Conservation (phyloP, 371 early-diverging fungal species). For the Mortierella sp. region DNA sequence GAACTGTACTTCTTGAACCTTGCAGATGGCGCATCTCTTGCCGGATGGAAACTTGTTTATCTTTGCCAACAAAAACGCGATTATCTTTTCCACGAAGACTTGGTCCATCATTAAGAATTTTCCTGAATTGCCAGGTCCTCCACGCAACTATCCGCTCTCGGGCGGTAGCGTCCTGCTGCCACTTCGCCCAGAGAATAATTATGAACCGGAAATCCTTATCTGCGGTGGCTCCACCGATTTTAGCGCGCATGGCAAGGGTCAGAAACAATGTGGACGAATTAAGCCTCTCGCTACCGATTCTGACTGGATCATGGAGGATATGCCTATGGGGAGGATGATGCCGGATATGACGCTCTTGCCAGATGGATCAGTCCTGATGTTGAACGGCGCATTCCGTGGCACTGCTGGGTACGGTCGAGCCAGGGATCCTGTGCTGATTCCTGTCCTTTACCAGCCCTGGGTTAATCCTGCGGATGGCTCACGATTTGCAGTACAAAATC, state of each 20-base stretch:
- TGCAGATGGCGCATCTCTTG: constrained; percentile 56
- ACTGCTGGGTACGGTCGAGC: constrained; percentile 59
- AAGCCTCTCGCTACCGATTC: constrained; percentile 33
- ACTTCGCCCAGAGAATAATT: constrained; percentile 56
- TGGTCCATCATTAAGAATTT: constrained; percentile 58
- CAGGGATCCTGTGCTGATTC: constrained; percentile 50
- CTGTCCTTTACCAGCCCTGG: constrained; percentile 59
- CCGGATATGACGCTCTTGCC: constrained; percentile 56
- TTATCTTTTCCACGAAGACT: constrained; percentile 63
- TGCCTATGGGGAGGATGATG: constrained; percentile 62
- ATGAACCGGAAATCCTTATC: constrained; percentile 56
- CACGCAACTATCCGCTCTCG: constrained; percentile 73
- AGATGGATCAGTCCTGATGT: constrained; percentile 61
- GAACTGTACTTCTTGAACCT: neutral
- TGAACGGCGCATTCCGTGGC: constrained; percentile 62
- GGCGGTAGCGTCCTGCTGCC: constrained; percentile 66
- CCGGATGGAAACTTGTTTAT: constrained; percentile 67
- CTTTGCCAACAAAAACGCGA: constrained; percentile 64
- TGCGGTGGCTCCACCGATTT: constrained; percentile 59
- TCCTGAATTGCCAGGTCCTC: constrained; percentile 66
- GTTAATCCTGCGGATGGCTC: constrained; percentile 18
- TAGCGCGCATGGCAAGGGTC: constrained; percentile 21
- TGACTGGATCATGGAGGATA: constrained; percentile 56
- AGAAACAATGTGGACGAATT: constrained; percentile 55
- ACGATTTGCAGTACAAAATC: constrained; percentile 50